These are phyloP conservation scores for Rhodotorula sp. DNA, from an alignment of 1,284 basidiomycete species.

Conservation along the genomic window DNA sequence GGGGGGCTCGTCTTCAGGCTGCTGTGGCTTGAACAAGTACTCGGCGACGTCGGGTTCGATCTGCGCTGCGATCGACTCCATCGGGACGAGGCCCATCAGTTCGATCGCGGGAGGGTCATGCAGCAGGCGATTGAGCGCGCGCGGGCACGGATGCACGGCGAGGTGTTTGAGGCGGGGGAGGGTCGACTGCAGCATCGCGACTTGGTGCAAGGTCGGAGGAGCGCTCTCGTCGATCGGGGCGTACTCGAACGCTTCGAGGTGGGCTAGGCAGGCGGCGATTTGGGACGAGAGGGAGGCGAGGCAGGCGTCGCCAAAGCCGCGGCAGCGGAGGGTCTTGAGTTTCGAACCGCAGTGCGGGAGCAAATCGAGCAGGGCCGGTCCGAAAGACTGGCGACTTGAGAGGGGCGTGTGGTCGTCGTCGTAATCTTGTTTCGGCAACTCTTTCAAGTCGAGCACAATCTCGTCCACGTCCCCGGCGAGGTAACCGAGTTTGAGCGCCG, in stretches of 20 bases:
- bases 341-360: neutral
- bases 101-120: too few species aligned
- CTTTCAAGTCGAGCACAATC: conserved; percentile 22
- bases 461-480: conserved; percentile 11
- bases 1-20: neutral
- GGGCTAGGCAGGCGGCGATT: neutral
- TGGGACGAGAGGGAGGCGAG: neutral
- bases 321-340: conserved; percentile 1
- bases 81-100: too few species aligned
- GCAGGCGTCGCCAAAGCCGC: conserved; percentile 14
- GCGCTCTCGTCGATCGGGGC: conserved; percentile 4
- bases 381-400: neutral
- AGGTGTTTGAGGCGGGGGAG: neutral
- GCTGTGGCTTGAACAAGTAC: neutral
- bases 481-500: neutral
- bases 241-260: conserved; percentile 14
- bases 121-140: neutral
- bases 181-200: neutral
- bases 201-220: neutral
- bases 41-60: neutral
- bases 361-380: neutral
- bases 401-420: neutral
- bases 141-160: conserved; percentile 2
- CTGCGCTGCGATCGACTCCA: neutral
- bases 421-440: neutral